Evolutionary conservation across 2,329 filamentous ascomycete genomes (phyloP), one percentile per base, ranked within the genome.

Genomic region (Colletotrichum camelliae): DNA sequence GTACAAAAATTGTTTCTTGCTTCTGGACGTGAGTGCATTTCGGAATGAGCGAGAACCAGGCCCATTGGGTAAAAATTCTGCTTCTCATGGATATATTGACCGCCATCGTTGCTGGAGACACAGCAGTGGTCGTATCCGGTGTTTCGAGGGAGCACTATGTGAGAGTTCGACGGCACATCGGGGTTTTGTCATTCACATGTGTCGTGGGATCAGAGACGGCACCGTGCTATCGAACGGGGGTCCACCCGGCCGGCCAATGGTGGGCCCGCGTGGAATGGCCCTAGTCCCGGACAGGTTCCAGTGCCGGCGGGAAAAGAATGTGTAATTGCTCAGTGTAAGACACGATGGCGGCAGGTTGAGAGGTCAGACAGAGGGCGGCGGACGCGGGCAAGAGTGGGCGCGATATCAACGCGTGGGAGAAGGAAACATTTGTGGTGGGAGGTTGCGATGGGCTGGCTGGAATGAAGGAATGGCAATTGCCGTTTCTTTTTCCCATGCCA

Each of bases 161-260:
- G 67, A 62, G 37, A 61, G 67, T 61, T 62, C 12, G 27, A 70
- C 9, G 21, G n/a, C 55, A 52, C 67, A 52, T 35, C 37, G 33
- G 73, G 31, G 21, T 35, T 73, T 75, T 75, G 73, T 75, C 73
- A 75, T 75, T 73, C 43, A 69, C 70, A 73, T 75, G 73, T 75
- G 73, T 75, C 73, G 70, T 65, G 70, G 29, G 57, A 64, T 68
- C 58, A 57, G 73, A 57, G 57, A 68, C 64, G 64, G 29, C 43
- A 73, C 33, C 33, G 48, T 73, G 70, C 70, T 75, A 75, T 73
- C 70, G 65, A 37, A 35, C 4, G 55, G 52, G 6, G 52, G 6
- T 37, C 70, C 73, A 68, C 70, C n/a, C 29, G 27, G 64, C 27
- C 64, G 33, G 64, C 64, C 73, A 75, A 73, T 75, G 64, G 64